phyloP scores from a whole-genome alignment of 2,329 filamentous ascomycete species.

The Pseudogymnoascus sp. region DNA sequence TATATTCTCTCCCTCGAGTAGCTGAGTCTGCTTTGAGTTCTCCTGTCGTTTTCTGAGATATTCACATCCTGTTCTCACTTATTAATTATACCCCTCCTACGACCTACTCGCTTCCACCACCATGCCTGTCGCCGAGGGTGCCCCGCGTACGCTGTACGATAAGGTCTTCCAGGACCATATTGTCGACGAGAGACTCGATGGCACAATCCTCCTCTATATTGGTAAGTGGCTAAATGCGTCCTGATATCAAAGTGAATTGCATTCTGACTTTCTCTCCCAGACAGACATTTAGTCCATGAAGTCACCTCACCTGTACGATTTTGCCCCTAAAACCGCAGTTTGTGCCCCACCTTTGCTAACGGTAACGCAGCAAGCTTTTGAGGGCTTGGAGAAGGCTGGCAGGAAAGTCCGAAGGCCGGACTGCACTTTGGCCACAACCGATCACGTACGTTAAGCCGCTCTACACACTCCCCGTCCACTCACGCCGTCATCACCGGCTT shows the following conservation, averaged over 20 bases:
- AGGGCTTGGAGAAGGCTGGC: conserved; percentile 82
- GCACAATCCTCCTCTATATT: conserved; percentile 88
- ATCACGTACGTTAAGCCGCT: conserved; percentile 62
- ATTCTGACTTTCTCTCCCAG: conserved; percentile 35
- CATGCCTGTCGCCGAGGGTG: conserved; percentile 68
- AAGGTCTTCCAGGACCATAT: conserved; percentile 94
- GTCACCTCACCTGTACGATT: conserved; percentile 82
- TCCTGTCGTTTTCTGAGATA: neutral
- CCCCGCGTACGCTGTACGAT: conserved; percentile 85
- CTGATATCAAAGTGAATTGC: neutral
- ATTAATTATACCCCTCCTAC: neutral
- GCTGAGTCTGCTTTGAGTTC: neutral
- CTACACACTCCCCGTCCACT: neutral
- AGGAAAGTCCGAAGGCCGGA: conserved; percentile 87
- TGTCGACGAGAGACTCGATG: conserved; percentile 90
- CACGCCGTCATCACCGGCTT: neutral
- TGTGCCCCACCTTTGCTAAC: conserved; percentile 14
- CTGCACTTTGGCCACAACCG: conserved; percentile 91
- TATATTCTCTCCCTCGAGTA: neutral
- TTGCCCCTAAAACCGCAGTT: neutral
- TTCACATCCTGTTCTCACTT: neutral
- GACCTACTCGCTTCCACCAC: conserved; percentile 28
- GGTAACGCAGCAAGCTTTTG: conserved; percentile 75
- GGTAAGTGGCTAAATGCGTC: conserved; percentile 44
- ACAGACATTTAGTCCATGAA: conserved; percentile 94